Conservation (phyloP, 2,329 filamentous ascomycete species). For the Epichloe uncinata region DNA sequence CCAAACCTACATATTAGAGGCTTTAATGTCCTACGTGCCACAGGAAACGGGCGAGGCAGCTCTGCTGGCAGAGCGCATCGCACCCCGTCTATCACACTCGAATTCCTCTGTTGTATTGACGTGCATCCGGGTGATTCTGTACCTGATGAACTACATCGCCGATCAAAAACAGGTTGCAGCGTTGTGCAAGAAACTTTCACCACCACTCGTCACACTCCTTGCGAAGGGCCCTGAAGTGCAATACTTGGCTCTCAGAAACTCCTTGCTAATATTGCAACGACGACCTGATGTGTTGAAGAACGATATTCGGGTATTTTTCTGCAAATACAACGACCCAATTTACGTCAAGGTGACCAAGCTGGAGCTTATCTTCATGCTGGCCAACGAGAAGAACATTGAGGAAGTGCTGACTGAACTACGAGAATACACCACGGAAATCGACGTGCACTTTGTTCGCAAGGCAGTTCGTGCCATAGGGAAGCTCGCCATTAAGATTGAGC, state of each 20-base stretch:
- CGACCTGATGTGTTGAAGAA: constrained; percentile 87
- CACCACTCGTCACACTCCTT: constrained; percentile 83
- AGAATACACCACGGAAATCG: constrained; percentile 96
- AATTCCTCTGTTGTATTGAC: constrained; percentile 95
- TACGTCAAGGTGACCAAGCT: constrained; percentile 99
- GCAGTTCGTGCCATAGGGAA: constrained; percentile 96
- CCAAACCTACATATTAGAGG: constrained; percentile 95
- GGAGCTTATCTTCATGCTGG: constrained; percentile 97
- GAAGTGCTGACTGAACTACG: constrained; percentile 87
- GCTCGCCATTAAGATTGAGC: constrained; percentile 96
- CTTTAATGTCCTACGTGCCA: constrained; percentile 93
- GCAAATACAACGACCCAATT: constrained; percentile 99
- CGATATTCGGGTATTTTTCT: constrained; percentile 97
- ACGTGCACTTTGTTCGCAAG: constrained; percentile 97
- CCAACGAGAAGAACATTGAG: constrained; percentile 87
- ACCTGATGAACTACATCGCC: constrained; percentile 96
- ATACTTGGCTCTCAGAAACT: constrained; percentile 87
- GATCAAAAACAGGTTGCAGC: constrained; percentile 79
- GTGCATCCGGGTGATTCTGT: constrained; percentile 90
- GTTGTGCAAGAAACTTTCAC: constrained; percentile 84
- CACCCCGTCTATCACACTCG: constrained; percentile 89
- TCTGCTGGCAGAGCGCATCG: constrained; percentile 81
- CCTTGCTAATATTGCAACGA: constrained; percentile 82
- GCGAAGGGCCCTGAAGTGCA: constrained; percentile 98
- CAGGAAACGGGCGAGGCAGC: constrained; percentile 81